Percentiles rank a stretch among this genome's conserved stretches.
Conservation (phyloP, 2,329 filamentous ascomycete genomes). For the Ophiostoma montium region DNA sequence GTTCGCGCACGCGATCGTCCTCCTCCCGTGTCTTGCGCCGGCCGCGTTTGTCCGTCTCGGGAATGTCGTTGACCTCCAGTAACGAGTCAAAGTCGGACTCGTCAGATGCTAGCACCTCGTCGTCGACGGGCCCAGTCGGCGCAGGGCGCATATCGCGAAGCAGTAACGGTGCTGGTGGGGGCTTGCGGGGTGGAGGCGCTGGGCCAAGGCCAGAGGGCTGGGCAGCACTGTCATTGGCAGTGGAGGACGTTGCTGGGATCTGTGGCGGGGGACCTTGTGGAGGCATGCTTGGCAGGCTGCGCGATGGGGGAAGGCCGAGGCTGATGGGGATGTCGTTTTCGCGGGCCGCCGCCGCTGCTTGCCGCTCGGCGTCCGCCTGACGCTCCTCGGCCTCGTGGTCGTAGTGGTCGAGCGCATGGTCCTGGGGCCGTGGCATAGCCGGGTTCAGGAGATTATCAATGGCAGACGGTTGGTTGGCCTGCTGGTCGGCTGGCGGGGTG, state of each 20-base stretch:
- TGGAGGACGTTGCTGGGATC: constrained; percentile 19
- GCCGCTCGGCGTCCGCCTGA: constrained; percentile 30
- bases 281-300: constrained; percentile 37
- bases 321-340: constrained; percentile 37
- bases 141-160: constrained; percentile 35
- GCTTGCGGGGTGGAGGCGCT: constrained; percentile 56
- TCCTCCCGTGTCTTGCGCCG: constrained; percentile 76
- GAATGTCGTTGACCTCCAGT: constrained; percentile 52
- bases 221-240: constrained; percentile 27
- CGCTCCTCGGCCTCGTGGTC: constrained; percentile 40
- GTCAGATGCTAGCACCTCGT: constrained; percentile 55
- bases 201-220: constrained; percentile 39
- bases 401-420: constrained; percentile 43
- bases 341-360: constrained; percentile 29
- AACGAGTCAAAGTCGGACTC: constrained; percentile 78
- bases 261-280: constrained; percentile 39
- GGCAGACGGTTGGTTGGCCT: constrained; percentile 25
- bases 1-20: constrained; percentile 66
- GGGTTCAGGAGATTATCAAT: constrained; percentile 40
- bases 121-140: constrained; percentile 28
- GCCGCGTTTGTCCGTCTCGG: constrained; percentile 47
- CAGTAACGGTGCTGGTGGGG: constrained; percentile 72
- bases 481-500: constrained; percentile 44
- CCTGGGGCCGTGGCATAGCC: constrained; percentile 45
- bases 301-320: constrained; percentile 39